Conservation (phyloP, 352 stramenopile species). For the Phytophthora cryptogea region DNA sequence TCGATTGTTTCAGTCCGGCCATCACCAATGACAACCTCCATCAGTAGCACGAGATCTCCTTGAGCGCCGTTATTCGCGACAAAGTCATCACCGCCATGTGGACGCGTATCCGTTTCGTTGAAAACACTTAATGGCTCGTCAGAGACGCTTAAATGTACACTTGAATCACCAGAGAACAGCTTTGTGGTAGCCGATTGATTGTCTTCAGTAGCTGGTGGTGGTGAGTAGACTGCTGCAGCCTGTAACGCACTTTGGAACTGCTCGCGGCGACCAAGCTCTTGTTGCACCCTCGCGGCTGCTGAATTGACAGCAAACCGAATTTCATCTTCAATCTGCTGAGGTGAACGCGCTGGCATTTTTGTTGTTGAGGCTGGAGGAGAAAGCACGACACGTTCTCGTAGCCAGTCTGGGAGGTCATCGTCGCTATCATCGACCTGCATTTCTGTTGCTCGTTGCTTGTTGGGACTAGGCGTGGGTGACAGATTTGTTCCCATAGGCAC, state of each 20-base stretch:
- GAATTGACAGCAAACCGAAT: conserved; percentile 63
- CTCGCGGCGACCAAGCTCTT: conserved; percentile 43
- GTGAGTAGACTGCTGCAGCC: conserved; percentile 17
- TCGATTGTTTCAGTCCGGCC: conserved; percentile 74
- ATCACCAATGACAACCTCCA: conserved; percentile 79
- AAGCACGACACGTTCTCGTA: conserved; percentile 13
- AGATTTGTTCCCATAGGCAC: background rate
- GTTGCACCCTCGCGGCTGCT: conserved; percentile 42
- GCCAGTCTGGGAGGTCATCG: conserved; percentile 37
- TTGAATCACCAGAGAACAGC: conserved; percentile 11
- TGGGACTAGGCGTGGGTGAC: conserved; percentile 2
- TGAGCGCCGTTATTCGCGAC: conserved; percentile 2
- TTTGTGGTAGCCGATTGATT: conserved; percentile 13
- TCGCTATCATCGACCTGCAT: conserved; percentile 5
- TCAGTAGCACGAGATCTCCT: conserved; percentile 64
- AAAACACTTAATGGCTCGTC: conserved; percentile 3
- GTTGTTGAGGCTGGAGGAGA: conserved; percentile 19
- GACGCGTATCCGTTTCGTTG: conserved; percentile 2
- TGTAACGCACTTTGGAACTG: conserved; percentile 46
- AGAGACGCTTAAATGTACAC: background rate
- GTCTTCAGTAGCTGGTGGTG: background rate
- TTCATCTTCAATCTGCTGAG: conserved; percentile 62
- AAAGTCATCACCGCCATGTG: background rate
- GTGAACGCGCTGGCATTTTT: conserved; percentile 33
- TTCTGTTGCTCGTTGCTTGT: conserved; percentile 6